A percentile compares a stretch with the other conserved stretches of the same genome.
These are phyloP conservation scores for Chaetomium cochliodes DNA, from an alignment of 495 filamentous ascomycete genomes.

Conservation along the genomic window DNA sequence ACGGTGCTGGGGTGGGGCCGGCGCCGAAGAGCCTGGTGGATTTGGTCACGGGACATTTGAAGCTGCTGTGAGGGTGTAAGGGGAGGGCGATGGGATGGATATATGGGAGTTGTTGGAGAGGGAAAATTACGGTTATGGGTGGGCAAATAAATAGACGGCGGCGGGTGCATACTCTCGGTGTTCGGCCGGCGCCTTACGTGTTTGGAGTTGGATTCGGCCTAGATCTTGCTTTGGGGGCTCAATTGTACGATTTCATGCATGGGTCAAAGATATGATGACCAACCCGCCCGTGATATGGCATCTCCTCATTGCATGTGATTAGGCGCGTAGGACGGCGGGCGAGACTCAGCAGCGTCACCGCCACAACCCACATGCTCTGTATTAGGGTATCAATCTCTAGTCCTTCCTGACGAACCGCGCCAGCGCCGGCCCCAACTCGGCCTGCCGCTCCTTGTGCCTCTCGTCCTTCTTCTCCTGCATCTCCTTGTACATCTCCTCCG, in stretches of 20 bases:
- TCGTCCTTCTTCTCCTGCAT: slow-evolving; percentile 42
- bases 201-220: background rate
- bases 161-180: background rate
- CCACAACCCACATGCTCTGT: slow-evolving; percentile 3
- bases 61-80: slow-evolving; percentile 73
- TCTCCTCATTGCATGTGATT: no score
- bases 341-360: background rate
- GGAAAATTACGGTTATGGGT: background rate
- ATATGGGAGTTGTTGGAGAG: background rate
- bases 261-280: background rate
- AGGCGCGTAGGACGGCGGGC: no score
- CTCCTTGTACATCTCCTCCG: slow-evolving; percentile 50
- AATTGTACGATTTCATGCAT: no score
- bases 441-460: slow-evolving; percentile 44
- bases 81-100: background rate
- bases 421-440: slow-evolving; percentile 48
- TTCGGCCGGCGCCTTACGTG: background rate
- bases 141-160: background rate
- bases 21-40: slow-evolving; percentile 86
- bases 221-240: background rate
- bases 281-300: background rate
- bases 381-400: slow-evolving; percentile 40
- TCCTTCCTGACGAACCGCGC: slow-evolving; percentile 50
- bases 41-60: slow-evolving; percentile 81
- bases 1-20: slow-evolving; percentile 90